These are phyloP conservation scores for Capronia americana DNA, from an alignment of 2,329 filamentous ascomycete species.

Conservation along the genomic window DNA sequence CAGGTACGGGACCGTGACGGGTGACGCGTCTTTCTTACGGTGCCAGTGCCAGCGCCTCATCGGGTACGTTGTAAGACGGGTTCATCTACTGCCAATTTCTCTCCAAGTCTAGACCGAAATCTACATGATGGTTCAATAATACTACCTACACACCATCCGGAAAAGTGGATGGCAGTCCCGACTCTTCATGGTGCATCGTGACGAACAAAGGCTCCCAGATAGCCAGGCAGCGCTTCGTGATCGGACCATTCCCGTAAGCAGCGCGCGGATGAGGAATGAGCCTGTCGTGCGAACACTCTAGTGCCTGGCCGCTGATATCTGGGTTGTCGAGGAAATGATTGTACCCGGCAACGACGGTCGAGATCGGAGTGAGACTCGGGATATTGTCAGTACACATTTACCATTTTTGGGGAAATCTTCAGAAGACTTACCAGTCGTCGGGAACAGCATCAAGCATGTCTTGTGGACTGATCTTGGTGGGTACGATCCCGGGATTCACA, in stretches of 20 bases:
- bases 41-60: too few species aligned
- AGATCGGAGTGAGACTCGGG: slow-evolving; percentile 48
- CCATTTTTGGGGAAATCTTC: too few species aligned
- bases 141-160: too few species aligned
- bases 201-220: slow-evolving; percentile 3
- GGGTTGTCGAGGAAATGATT: slow-evolving; percentile 55
- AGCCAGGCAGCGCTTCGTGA: slow-evolving; percentile 10
- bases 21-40: too few species aligned
- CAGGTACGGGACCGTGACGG: too few species aligned
- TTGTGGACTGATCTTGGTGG: slow-evolving; percentile 54
- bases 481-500: slow-evolving; percentile 56
- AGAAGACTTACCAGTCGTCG: slow-evolving; percentile 35
- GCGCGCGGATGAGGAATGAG: background rate
- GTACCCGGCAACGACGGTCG: slow-evolving; percentile 56
- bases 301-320: slow-evolving; percentile 50
- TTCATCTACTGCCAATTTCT: too few species aligned
- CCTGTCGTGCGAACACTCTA: slow-evolving; percentile 45
- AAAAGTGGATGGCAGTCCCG: background rate
- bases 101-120: too few species aligned
- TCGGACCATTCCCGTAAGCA: background rate
- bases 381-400: too few species aligned
- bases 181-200: background rate
- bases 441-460: slow-evolving; percentile 52
- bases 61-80: too few species aligned
- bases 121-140: too few species aligned